Conservation (phyloP, 2,329 filamentous ascomycete genomes). For the Coniochaeta sp. region DNA sequence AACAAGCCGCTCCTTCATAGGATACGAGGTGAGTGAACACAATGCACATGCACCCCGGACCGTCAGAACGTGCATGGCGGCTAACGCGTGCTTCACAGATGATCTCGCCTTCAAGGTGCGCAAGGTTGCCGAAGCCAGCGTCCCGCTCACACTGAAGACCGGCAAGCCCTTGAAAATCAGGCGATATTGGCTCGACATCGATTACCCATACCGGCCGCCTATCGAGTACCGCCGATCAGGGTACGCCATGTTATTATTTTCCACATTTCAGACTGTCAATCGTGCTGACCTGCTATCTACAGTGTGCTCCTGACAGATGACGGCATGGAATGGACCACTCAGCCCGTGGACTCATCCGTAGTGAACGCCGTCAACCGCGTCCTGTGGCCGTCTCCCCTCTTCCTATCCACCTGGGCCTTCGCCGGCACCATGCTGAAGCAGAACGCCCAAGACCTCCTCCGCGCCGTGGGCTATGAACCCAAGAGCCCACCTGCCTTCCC, state of each 20-base stretch:
- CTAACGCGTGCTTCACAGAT: slow-evolving; percentile 22
- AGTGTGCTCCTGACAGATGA: slow-evolving; percentile 45
- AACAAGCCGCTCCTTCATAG: slow-evolving; percentile 38
- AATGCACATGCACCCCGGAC: background rate
- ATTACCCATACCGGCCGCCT: slow-evolving; percentile 52
- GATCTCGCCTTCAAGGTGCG: slow-evolving; percentile 37
- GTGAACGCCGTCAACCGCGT: slow-evolving; percentile 38
- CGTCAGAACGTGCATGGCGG: background rate
- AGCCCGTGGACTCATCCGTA: slow-evolving; percentile 38
- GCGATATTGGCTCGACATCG: slow-evolving; percentile 53
- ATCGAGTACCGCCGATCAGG: slow-evolving; percentile 52
- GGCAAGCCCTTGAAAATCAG: slow-evolving; percentile 41
- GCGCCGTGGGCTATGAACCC: slow-evolving; percentile 35
- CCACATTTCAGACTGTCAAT: background rate
- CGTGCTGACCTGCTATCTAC: background rate
- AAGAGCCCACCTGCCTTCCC: slow-evolving; percentile 13
- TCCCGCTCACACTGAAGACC: slow-evolving; percentile 32
- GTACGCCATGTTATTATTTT: slow-evolving; percentile 29
- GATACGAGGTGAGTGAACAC: slow-evolving; percentile 34
- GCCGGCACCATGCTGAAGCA: slow-evolving; percentile 37
- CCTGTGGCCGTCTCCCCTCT: slow-evolving; percentile 46
- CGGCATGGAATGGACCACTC: slow-evolving; percentile 37
- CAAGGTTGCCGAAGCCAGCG: slow-evolving; percentile 32
- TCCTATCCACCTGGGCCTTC: slow-evolving; percentile 45
- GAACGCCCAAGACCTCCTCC: slow-evolving; percentile 33